Evolutionary conservation across 192 early-diverging fungal species (phyloP).

Genomic region (Powellomyces hirtus): DNA sequence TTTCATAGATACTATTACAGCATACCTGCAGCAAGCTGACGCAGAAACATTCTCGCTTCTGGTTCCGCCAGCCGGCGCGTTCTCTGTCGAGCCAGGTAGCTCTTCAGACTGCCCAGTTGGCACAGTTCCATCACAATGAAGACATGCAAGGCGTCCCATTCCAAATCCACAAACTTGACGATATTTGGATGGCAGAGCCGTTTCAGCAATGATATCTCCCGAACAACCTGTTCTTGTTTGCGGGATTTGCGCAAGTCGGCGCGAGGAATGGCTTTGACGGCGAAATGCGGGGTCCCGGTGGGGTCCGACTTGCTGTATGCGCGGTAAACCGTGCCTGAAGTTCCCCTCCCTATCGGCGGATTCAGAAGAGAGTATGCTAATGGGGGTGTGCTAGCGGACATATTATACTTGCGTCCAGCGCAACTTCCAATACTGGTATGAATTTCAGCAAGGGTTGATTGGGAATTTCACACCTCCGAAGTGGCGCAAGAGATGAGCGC

Average conservation of each 20-base stretch:
- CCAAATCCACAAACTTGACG: constrained; percentile 28
- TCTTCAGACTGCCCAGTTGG: constrained; percentile 12
- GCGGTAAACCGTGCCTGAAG: background rate
- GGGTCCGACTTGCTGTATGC: background rate
- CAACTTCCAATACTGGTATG: no score
- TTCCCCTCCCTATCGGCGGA: background rate
- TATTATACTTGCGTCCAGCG: no score
- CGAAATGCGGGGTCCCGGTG: background rate
- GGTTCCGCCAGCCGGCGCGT: constrained; percentile 7
- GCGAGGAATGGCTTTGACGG: constrained; percentile 26
- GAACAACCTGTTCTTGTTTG: constrained; percentile 14
- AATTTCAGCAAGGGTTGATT: no score
- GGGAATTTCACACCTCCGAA: no score
- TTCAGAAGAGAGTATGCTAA: background rate
- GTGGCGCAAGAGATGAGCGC: no score
- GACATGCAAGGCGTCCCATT: constrained; percentile 24
- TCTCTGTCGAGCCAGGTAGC: background rate
- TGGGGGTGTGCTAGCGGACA: background rate
- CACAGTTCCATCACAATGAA: constrained; percentile 31
- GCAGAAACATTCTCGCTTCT: constrained; percentile 16
- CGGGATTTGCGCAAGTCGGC: background rate
- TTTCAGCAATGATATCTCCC: constrained; percentile 24
- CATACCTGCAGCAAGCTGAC: constrained; percentile 23
- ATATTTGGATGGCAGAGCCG: constrained; percentile 21
- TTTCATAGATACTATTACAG: no score